A percentile compares a stretch with the other conserved stretches of the same genome.
Conservation (phyloP, 129 eudicot genomes). For the Pittosporum tobira region DNA sequence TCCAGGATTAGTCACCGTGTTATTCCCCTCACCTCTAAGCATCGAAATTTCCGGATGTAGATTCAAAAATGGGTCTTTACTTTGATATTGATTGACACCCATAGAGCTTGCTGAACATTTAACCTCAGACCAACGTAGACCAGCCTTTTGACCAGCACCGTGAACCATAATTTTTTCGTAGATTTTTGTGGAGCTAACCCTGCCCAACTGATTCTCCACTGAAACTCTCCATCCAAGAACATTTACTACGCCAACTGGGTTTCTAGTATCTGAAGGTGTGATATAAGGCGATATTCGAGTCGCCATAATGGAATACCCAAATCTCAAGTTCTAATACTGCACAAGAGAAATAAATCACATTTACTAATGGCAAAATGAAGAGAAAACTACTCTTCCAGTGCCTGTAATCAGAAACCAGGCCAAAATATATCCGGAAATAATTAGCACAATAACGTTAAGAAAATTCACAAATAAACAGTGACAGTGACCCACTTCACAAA, state of each 20-base stretch:
- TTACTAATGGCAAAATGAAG: background rate
- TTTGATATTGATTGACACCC: conserved; percentile 37
- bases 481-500: background rate
- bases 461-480: background rate
- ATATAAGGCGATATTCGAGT: conserved; percentile 39
- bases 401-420: conserved; percentile 2
- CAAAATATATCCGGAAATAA: background rate
- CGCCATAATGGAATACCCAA: conserved; percentile 43
- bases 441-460: background rate
- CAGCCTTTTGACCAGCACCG: conserved; percentile 20
- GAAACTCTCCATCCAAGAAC: conserved; percentile 37
- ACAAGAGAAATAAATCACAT: conserved; percentile 13
- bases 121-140: conserved; percentile 21
- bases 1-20: conserved; percentile 28
- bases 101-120: conserved; percentile 58
- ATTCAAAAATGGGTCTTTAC: conserved; percentile 56
- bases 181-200: conserved; percentile 27
- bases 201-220: conserved; percentile 16
- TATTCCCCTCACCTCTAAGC: conserved; percentile 65
- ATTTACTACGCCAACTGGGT: conserved; percentile 33
- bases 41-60: conserved; percentile 59
- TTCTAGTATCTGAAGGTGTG: conserved; percentile 40
- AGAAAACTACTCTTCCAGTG: background rate
- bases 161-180: conserved; percentile 24
- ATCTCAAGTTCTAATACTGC: background rate